These are phyloP conservation scores for Litchi chinensis DNA, from an alignment of 345 rosid genomes.

Conservation along the genomic window DNA sequence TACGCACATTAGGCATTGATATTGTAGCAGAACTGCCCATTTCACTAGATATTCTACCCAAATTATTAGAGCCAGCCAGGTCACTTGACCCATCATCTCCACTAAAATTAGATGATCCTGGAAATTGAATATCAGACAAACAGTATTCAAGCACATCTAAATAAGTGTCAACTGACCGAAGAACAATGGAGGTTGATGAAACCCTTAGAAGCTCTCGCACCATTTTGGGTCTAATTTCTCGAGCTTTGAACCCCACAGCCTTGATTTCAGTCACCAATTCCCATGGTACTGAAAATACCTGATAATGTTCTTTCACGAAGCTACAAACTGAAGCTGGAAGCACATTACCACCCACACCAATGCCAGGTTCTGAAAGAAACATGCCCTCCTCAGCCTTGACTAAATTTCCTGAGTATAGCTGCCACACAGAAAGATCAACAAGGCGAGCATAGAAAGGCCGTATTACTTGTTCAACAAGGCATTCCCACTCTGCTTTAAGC, in stretches of 20 bases:
- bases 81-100: conserved; percentile 36
- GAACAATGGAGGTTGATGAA: conserved; percentile 68
- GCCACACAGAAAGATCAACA: conserved; percentile 94
- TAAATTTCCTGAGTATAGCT: conserved; percentile 83
- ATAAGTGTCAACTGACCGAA: conserved; percentile 81
- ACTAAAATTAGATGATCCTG: conserved; percentile 35
- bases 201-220: conserved; percentile 78
- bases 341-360: conserved; percentile 69
- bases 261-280: conserved; percentile 84
- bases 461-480: conserved; percentile 74
- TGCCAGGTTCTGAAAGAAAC: conserved; percentile 94
- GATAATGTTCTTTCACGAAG: conserved; percentile 93
- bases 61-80: conserved; percentile 19
- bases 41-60: conserved; percentile 33
- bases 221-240: conserved; percentile 93
- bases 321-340: conserved; percentile 93
- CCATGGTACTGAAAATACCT: conserved; percentile 94
- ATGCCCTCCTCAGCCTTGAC: conserved; percentile 95
- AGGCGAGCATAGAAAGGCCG: conserved; percentile 81
- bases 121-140: conserved; percentile 76
- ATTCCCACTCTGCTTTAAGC: conserved; percentile 68
- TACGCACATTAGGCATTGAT: conserved; percentile 33
- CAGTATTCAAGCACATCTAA: conserved; percentile 91
- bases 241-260: conserved; percentile 65
- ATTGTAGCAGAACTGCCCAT: conserved; percentile 39